Percentiles rank a stretch among this genome's conserved stretches.
Conservation (phyloP, 306 rosid species). For the Begonia masoniana region DNA sequence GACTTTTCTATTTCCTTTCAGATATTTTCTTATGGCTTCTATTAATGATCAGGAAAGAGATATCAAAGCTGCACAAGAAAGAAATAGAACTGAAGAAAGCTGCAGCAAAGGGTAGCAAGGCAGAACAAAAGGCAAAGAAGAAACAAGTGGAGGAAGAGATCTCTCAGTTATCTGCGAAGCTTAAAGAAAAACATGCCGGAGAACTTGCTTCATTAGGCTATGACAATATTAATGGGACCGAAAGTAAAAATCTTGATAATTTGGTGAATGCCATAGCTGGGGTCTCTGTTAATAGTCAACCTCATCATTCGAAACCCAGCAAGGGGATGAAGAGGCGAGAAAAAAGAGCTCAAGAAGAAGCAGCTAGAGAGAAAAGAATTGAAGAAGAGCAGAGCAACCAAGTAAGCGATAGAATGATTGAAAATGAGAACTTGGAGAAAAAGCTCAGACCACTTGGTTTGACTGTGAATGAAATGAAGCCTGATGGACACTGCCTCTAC, state of each 20-base stretch:
- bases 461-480: slow-evolving; percentile 65
- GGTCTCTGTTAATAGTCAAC: slow-evolving; percentile 47
- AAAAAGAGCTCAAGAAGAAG: slow-evolving; percentile 78
- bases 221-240: slow-evolving; percentile 30
- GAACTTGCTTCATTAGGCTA: slow-evolving; percentile 74
- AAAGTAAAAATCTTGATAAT: slow-evolving; percentile 49
- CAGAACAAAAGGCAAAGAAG: slow-evolving; percentile 85
- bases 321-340: slow-evolving; percentile 64
- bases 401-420: slow-evolving; percentile 59
- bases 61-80: slow-evolving; percentile 58
- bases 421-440: slow-evolving; percentile 56
- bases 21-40: not conserved
- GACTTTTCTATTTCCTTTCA: too few relatives aligned
- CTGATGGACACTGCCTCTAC: slow-evolving; percentile 93
- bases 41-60: slow-evolving; percentile 59
- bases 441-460: slow-evolving; percentile 80
- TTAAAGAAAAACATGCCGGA: slow-evolving; percentile 59
- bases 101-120: slow-evolving; percentile 94
- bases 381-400: slow-evolving; percentile 68
- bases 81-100: slow-evolving; percentile 70
- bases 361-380: slow-evolving; percentile 81
- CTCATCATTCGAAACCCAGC: slow-evolving; percentile 52
- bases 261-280: slow-evolving; percentile 92
- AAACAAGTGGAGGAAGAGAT: slow-evolving; percentile 93
- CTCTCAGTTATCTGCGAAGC: slow-evolving; percentile 55